Evolutionary conservation across 1,284 basidiomycete species (phyloP).

Genomic region (Neotropicomus parvogracilis): DNA sequence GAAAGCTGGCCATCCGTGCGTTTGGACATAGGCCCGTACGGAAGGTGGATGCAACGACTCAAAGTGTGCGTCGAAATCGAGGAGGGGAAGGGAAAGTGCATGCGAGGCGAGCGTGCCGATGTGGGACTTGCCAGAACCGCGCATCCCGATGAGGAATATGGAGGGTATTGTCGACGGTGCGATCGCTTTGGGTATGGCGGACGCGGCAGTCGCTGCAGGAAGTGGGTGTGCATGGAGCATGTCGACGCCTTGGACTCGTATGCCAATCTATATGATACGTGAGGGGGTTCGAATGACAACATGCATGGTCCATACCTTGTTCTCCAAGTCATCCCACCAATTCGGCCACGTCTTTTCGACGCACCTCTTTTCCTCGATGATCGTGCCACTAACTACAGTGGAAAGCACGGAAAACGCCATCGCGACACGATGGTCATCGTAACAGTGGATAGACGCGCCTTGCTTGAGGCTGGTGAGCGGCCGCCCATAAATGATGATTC

Average conservation of each 20-base stretch:
- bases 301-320: constrained; percentile 58
- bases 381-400: constrained; percentile 68
- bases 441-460: constrained; percentile 85
- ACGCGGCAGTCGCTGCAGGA: constrained; percentile 34
- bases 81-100: constrained; percentile 71
- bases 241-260: constrained; percentile 84
- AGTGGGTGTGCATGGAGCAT: constrained; percentile 45
- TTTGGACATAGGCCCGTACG: constrained; percentile 75
- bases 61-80: constrained; percentile 89
- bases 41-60: constrained; percentile 60
- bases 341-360: constrained; percentile 99
- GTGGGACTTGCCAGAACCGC: constrained; percentile 93
- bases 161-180: constrained; percentile 26
- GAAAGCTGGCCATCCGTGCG: constrained; percentile 78
- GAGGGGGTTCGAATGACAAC: background rate
- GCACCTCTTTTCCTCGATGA: constrained; percentile 94
- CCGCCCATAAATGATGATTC: constrained; percentile 85
- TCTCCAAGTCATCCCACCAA: constrained; percentile 98
- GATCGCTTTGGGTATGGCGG: constrained; percentile 29
- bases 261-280: constrained; percentile 67
- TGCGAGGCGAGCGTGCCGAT: constrained; percentile 79
- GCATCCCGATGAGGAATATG: constrained; percentile 92
- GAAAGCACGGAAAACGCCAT: constrained; percentile 97
- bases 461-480: constrained; percentile 59
- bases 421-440: constrained; percentile 97